Conservation (phyloP, 371 early-diverging fungal genomes). For the Zopfochytrium polystomum region DNA sequence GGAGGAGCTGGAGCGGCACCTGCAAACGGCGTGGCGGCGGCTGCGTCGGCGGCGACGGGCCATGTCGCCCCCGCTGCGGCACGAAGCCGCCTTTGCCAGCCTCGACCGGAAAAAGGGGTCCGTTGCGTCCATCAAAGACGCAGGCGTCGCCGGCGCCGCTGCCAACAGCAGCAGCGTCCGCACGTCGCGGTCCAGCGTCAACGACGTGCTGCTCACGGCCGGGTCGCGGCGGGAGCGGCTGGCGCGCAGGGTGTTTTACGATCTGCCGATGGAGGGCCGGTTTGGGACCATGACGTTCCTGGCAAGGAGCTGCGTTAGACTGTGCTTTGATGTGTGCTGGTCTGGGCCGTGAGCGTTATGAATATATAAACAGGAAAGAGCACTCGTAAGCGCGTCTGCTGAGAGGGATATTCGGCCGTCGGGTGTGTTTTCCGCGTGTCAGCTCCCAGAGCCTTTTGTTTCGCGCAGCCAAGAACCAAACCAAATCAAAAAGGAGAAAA, state of each 20-base stretch:
- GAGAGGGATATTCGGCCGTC: too few species aligned
- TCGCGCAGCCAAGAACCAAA: too few species aligned
- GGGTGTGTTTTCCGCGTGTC: too few species aligned
- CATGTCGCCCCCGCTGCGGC: neutral
- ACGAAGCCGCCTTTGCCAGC: neutral
- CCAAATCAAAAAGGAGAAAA: too few species aligned
- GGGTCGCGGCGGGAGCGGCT: constrained; percentile 45
- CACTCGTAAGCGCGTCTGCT: too few species aligned
- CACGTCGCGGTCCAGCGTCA: neutral
- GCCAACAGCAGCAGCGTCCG: neutral
- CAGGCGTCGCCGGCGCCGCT: too few species aligned
- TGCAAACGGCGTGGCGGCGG: neutral
- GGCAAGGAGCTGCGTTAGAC: constrained; percentile 39
- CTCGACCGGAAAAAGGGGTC: too few species aligned
- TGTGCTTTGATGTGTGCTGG: constrained; percentile 40
- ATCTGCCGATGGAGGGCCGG: constrained; percentile 66
- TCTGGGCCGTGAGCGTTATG: constrained; percentile 1
- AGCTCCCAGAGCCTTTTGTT: too few species aligned
- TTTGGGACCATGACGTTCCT: constrained; percentile 73
- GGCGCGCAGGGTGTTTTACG: constrained; percentile 74
- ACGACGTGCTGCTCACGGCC: neutral
- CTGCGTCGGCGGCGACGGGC: neutral
- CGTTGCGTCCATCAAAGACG: too few species aligned
- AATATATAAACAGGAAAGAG: too few species aligned
- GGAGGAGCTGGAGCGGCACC: neutral